Base-by-base conservation (phyloP, 2,329 filamentous ascomycete species). In the Cadophora sp. region DNA sequence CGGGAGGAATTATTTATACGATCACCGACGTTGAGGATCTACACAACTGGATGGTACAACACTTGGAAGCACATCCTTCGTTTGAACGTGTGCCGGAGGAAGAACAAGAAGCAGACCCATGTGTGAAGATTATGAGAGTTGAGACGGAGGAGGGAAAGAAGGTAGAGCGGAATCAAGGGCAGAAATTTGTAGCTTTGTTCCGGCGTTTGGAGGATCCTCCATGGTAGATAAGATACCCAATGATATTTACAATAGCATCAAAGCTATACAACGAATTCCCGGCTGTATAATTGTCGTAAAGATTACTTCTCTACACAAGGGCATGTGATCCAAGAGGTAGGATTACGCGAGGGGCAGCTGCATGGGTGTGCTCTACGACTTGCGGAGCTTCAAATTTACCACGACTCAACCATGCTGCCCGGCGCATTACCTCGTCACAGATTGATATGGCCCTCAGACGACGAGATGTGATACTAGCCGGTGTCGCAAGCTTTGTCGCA, bases 141-240 rank as follows among this genome's bases (percentile, higher is more conserved):
- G 94, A 96, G 81, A 99, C 96, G 3, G 96, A 99, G 79, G 96
- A 99, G 82, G 93, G 94, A 41, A 97, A 97, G 83, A 99, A 99
- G 82, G 96, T 99, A 16, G 88, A 89, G 73, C 87, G 96, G 77
- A 97, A 98, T 80, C 88, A 92, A 50, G 96, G 96, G 0, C 87
- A 89, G 76, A 99, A 98, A 81, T 97, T 91, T 80, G 91, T 98
- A 58, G 95, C 94, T 48, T 87, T 97, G 59, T 99, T 96, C 78
- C 86, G 91, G 76, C 88, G 96, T 70, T 80, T 90, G 69, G 89
- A 91, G 76, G 74, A 78, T 70, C 76, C 75, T 59, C 71, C 74
- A 85, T 91, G 91, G 89, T 87, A 84, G 65, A 66, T 27, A 56
- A 71, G 41, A 71, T 68, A 67, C 55, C 63, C 59, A 56, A 43